Percentiles rank a stretch among this genome's conserved stretches.
These are phyloP conservation scores for Clathrus columnatus DNA, from an alignment of 768 basidiomycete species.

Conservation along the genomic window DNA sequence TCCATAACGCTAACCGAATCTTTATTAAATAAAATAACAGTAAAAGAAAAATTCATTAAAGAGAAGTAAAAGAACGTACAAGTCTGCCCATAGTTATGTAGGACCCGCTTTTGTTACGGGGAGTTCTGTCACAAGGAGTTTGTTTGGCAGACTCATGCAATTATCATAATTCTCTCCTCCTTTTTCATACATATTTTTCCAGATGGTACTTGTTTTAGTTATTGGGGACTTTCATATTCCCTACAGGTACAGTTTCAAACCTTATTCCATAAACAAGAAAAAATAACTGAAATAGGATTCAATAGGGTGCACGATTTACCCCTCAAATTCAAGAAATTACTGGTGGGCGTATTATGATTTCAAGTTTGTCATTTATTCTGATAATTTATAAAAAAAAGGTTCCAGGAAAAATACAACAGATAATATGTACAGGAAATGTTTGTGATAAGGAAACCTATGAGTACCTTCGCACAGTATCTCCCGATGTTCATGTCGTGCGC, in stretches of 20 bases:
- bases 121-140: not conserved
- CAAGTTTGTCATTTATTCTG: not conserved
- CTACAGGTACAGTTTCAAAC: constrained; percentile 42
- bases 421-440: constrained; percentile 94
- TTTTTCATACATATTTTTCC: not conserved
- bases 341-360: constrained; percentile 32
- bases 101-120: not conserved
- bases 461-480: constrained; percentile 87
- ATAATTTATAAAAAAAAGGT: constrained; percentile 35
- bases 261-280: not conserved
- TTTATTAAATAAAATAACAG: not conserved
- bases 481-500: constrained; percentile 84
- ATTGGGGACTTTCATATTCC: constrained; percentile 98
- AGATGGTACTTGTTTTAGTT: constrained; percentile 89
- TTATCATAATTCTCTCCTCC: not conserved
- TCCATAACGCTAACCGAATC: not conserved
- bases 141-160: not conserved
- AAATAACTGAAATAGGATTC: not conserved
- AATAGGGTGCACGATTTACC: constrained; percentile 76
- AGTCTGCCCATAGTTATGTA: not conserved
- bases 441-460: constrained; percentile 97
- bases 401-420: constrained; percentile 96
- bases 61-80: not conserved
- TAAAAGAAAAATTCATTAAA: not conserved
- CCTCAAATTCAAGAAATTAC: constrained; percentile 91